Conservation (phyloP, 495 filamentous ascomycete genomes). For the Penicillium alfredii region DNA sequence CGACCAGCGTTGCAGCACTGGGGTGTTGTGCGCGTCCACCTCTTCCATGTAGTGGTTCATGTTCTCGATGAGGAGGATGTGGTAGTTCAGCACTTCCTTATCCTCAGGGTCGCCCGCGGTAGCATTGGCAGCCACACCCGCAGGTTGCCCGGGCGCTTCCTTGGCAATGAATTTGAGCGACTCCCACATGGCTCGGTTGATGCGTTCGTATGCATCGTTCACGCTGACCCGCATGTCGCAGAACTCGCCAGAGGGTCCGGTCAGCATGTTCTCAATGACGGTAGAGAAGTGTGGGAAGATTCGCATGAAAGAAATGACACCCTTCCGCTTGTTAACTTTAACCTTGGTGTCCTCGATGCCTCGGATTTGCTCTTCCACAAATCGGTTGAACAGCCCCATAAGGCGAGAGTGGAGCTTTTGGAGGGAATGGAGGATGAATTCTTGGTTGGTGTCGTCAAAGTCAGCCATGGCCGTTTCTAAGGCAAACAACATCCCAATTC, state of each 20-base stretch:
- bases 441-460: constrained; percentile 82
- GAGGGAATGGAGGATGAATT: constrained; percentile 74
- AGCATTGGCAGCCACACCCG: constrained; percentile 46
- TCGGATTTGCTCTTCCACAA: constrained; percentile 89
- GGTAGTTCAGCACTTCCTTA: constrained; percentile 92
- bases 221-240: constrained; percentile 66
- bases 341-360: constrained; percentile 99
- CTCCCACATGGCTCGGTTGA: constrained; percentile 96
- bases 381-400: constrained; percentile 71
- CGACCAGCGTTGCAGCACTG: constrained; percentile 75
- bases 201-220: constrained; percentile 79
- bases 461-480: constrained; percentile 70
- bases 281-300: constrained; percentile 81
- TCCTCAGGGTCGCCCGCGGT: constrained; percentile 71
- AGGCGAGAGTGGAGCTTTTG: constrained; percentile 75
- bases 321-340: constrained; percentile 96
- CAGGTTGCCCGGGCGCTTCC: constrained; percentile 63
- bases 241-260: constrained; percentile 45
- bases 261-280: constrained; percentile 77
- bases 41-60: constrained; percentile 98
- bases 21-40: constrained; percentile 66
- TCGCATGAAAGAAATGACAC: constrained; percentile 88
- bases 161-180: constrained; percentile 92
- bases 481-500: constrained; percentile 77
- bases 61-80: constrained; percentile 95